phyloP scores from a whole-genome alignment of 1,139 yeast species.

The Geotrichum fermentans region DNA sequence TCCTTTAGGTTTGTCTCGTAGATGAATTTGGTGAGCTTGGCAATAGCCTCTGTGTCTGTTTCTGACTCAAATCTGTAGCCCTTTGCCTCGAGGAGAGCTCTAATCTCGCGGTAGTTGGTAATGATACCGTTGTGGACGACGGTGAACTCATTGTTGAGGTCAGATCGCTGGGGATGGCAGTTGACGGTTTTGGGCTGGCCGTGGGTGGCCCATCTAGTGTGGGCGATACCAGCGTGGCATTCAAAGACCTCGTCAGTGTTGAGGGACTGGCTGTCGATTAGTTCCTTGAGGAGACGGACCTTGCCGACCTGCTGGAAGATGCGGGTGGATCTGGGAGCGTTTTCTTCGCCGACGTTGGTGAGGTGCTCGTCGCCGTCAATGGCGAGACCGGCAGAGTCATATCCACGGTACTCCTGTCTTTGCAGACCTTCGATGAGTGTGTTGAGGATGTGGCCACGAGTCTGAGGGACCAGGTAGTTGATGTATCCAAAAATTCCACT shows the following conservation, averaged over 20 bases:
- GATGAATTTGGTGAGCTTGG: constrained; percentile 86
- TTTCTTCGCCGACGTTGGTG: constrained; percentile 21
- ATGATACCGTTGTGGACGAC: constrained; percentile 98
- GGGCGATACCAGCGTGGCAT: constrained; percentile 94
- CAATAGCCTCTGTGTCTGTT: constrained; percentile 97
- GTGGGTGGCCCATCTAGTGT: constrained; percentile 99
- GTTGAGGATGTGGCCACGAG: constrained; percentile 88
- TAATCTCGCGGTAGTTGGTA: constrained; percentile 88
- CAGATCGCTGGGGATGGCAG: constrained; percentile 97
- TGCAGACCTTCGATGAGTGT: constrained; percentile 87
- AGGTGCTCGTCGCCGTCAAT: constrained; percentile 74
- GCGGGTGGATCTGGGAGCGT: constrained; percentile 43
- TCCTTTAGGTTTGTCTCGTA: constrained; percentile 56
- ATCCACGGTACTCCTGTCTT: constrained; percentile 95
- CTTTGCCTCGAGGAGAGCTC: constrained; percentile 70
- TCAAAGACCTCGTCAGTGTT: constrained; percentile 54
- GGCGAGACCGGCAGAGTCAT: constrained; percentile 96
- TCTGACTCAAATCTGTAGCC: constrained; percentile 86
- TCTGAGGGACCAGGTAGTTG: constrained; percentile 86
- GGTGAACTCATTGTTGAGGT: constrained; percentile 71
- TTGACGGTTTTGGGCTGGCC: constrained; percentile 83
- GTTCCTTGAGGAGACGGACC: constrained; percentile 73
- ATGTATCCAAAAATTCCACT: constrained; percentile 98
- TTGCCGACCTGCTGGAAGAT: constrained; percentile 87
- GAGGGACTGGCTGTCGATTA: constrained; percentile 51